These are phyloP conservation scores for Starmerella stigmatis DNA, from an alignment of 805 yeast genomes.

Conservation along the genomic window DNA sequence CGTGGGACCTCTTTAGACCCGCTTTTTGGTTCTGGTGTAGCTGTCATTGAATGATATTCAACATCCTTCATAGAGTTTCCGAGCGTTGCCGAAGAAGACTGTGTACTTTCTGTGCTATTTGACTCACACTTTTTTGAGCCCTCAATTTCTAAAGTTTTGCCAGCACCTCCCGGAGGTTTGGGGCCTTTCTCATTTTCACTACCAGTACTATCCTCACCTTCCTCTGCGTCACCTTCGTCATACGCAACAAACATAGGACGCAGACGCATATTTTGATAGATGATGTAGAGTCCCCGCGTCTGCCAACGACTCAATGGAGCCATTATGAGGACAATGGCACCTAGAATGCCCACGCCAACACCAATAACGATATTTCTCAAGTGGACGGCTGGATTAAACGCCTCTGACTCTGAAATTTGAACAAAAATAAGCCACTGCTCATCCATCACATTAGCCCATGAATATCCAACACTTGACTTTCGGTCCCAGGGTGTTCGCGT, in stretches of 20 bases:
- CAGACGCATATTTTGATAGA: conserved; percentile 23
- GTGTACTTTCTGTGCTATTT: not conserved
- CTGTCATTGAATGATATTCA: not conserved
- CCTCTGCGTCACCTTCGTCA: conserved; percentile 3
- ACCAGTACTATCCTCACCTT: not conserved
- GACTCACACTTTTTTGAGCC: not conserved
- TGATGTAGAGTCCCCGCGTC: conserved; percentile 24
- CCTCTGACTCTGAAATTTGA: conserved; percentile 13
- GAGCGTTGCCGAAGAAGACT: not conserved
- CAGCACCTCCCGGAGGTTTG: no score
- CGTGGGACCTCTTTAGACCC: conserved; percentile 5
- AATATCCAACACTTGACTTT: conserved; percentile 22
- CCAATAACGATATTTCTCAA: conserved; percentile 23
- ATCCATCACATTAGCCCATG: conserved; percentile 15
- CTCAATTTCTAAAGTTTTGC: not conserved
- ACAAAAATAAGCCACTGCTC: conserved; percentile 24
- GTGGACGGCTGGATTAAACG: conserved; percentile 15
- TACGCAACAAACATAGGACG: conserved; percentile 14
- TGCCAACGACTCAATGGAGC: conserved; percentile 24
- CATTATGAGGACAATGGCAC: conserved; percentile 22
- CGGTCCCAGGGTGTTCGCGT: conserved; percentile 11
- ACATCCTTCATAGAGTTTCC: not conserved
- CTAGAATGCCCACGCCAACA: conserved; percentile 23
- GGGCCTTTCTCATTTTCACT: no score
- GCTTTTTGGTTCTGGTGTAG: not conserved